These are phyloP conservation scores for Dryas octopetala DNA, from an alignment of 306 rosid genomes.

Conservation along the genomic window DNA sequence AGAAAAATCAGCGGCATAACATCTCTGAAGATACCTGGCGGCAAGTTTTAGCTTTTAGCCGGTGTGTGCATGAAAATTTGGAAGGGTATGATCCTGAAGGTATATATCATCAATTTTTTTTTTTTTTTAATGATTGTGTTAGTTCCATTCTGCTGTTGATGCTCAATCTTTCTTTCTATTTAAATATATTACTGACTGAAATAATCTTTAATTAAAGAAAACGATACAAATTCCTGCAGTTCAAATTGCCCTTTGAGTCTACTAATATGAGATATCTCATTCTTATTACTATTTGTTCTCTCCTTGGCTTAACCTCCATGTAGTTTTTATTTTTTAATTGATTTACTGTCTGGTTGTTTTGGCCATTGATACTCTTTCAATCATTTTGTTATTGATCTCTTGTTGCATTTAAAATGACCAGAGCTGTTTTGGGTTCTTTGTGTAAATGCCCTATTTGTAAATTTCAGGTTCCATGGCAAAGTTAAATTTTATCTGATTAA, in stretches of 20 bases:
- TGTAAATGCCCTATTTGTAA: neutral
- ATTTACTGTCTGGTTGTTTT: no score
- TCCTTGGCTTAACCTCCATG: neutral
- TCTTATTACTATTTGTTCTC: no score
- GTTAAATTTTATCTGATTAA: no score
- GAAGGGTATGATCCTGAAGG: conserved; percentile 98
- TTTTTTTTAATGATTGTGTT: neutral
- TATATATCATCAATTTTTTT: conserved; percentile 28
- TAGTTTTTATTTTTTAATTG: neutral
- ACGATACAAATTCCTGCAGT: no score
- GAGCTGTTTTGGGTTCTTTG: conserved; percentile 1
- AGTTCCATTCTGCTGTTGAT: neutral
- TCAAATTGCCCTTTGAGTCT: no score
- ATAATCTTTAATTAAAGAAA: no score
- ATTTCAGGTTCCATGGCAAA: neutral
- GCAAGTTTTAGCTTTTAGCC: conserved; percentile 94
- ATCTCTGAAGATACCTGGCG: conserved; percentile 97
- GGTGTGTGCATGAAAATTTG: conserved; percentile 80
- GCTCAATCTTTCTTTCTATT: neutral
- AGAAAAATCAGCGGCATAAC: conserved; percentile 94
- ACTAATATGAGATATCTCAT: no score
- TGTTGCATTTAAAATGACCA: neutral
- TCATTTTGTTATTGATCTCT: neutral
- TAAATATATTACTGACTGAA: neutral
- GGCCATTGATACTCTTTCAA: neutral